These are phyloP conservation scores for Tetragonia tetragonoides DNA, from an alignment of 148 eudicot genomes.

Conservation along the genomic window DNA sequence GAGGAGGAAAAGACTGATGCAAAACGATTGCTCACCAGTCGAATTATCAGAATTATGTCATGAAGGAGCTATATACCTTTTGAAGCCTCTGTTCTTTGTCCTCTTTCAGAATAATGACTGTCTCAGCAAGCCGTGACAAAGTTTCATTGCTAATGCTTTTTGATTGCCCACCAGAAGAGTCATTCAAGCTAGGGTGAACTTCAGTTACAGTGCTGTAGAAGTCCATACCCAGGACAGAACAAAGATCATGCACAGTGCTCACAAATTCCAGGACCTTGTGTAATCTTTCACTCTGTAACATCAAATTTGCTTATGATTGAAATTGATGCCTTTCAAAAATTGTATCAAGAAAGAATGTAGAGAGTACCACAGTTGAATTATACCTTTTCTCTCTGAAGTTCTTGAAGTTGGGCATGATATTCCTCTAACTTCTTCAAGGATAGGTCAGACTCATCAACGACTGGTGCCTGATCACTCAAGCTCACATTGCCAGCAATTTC, in stretches of 20 bases:
- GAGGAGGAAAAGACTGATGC: background rate
- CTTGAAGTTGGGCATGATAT: slow-evolving; percentile 84
- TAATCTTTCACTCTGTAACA: slow-evolving; percentile 87
- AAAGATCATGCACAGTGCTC: slow-evolving; percentile 94
- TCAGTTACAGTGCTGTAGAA: slow-evolving; percentile 85
- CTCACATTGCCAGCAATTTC: slow-evolving; percentile 71
- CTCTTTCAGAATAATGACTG: slow-evolving; percentile 77
- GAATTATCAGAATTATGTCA: background rate
- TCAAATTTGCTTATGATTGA: slow-evolving; percentile 17
- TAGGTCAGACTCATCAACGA: slow-evolving; percentile 82
- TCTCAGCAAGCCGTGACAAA: slow-evolving; percentile 76
- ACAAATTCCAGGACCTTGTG: slow-evolving; percentile 96
- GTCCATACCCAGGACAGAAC: slow-evolving; percentile 97
- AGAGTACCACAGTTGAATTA: background rate
- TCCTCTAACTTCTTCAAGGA: slow-evolving; percentile 84
- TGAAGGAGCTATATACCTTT: slow-evolving; percentile 47
- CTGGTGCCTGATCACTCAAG: slow-evolving; percentile 50
- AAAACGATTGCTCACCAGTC: background rate
- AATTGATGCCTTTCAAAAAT: slow-evolving; percentile 5
- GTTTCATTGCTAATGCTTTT: slow-evolving; percentile 97
- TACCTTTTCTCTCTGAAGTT: slow-evolving; percentile 96
- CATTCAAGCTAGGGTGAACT: slow-evolving; percentile 97
- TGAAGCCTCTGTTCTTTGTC: slow-evolving; percentile 88
- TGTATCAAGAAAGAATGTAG: background rate
- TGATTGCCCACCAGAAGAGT: slow-evolving; percentile 70